Base-by-base conservation (phyloP, 805 yeast genomes). In the Kuraishia hungarica region DNA sequence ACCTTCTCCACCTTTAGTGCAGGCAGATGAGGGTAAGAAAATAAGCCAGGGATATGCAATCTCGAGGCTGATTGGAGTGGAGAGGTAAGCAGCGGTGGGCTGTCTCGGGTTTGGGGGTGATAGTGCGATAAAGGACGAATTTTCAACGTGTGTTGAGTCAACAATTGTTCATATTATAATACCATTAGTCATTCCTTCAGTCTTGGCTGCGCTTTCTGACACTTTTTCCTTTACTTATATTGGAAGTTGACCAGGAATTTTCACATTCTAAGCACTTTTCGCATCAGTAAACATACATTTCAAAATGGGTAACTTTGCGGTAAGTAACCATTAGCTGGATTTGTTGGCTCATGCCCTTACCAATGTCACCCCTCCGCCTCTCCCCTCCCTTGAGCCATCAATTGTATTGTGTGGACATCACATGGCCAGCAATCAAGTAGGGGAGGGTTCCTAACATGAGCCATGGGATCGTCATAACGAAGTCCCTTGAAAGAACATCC, bases 241-340 rank as follows among this genome's bases (percentile, higher is more conserved):
- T 35, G 15, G 17, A 35, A 35, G 43, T 35, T 35, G 43, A 35
- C 43, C 43, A 13, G 43, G 8, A 15, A 17, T 35, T 35, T 35
- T 35, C 43, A 35, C 43, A 13, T 35, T 35, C 43, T 28, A 28
- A 15, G 17, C 43, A 35, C n/a, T 35, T 13, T 10, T 35, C 11
- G 4, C 11, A 35, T 35, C 43, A 4, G n/a, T 3, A 35, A 35
- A 5, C 49, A 51, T 7, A 51, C 15, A 20, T 24, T 17, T 22
- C 52, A 52, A 39, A 48, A 62, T 61, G 65, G 62, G 64, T 48
- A 64, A 64, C 54, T 57, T 62, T 54, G 66, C 65, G 51, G 60
- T 61, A 48, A 10, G 51, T 48, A 22, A 22, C 35, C 13, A 11
- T 11, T 48, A 11, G 19, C 22, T 48, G 22, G 6, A 8, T 22